Conservation (phyloP, 805 yeast genomes). For the Lachancea cidri region DNA sequence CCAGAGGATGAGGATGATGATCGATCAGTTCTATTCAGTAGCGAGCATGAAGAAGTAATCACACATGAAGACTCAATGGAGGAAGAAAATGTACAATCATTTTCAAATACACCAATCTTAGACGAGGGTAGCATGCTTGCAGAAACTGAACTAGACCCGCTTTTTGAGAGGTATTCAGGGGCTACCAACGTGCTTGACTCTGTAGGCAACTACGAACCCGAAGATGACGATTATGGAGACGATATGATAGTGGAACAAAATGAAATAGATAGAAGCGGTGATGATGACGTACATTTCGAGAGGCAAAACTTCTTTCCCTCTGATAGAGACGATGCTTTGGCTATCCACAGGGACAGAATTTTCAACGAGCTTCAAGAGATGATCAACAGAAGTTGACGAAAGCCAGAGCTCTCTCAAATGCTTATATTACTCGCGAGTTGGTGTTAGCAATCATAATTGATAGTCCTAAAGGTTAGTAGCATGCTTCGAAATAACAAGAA, state of each 20-base stretch:
- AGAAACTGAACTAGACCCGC: conserved; percentile 7
- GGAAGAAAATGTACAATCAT: conserved; percentile 12
- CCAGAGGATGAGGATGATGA: conserved; percentile 89
- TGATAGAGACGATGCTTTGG: conserved; percentile 56
- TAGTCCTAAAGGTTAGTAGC: too few relatives aligned
- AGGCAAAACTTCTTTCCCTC: conserved; percentile 52
- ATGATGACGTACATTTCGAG: conserved; percentile 10
- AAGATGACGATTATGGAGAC: conserved; percentile 9
- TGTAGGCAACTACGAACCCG: conserved; percentile 21
- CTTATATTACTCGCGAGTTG: too few relatives aligned
- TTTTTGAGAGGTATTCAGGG: conserved; percentile 21
- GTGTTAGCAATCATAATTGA: too few relatives aligned
- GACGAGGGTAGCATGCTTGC: conserved; percentile 9
- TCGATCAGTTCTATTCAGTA: conserved; percentile 34
- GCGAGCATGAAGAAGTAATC: conserved; percentile 25
- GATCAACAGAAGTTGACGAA: conserved; percentile 52
- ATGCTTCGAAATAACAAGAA: too few relatives aligned
- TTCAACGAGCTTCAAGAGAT: conserved; percentile 52
- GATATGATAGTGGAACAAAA: background rate
- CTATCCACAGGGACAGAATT: conserved; percentile 57
- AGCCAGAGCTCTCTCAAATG: too few relatives aligned
- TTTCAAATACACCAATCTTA: background rate
- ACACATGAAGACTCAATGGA: conserved; percentile 32
- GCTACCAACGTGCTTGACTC: conserved; percentile 22
- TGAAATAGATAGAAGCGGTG: conserved; percentile 11